Conservation (phyloP, 208 protist genomes). For the Acanthamoeba royreba region DNA sequence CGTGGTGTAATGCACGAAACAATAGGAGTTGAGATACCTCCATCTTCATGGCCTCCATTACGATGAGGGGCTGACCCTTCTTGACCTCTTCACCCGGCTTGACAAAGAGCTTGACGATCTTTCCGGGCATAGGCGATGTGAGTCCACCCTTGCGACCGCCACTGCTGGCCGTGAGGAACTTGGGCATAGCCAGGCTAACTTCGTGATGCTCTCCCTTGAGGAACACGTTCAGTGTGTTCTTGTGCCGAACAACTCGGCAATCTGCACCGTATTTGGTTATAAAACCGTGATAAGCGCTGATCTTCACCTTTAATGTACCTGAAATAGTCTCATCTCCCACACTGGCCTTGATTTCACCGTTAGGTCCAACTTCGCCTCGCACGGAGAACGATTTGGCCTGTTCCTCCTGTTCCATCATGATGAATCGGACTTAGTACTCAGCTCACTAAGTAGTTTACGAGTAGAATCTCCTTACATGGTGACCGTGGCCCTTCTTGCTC, state of each 20-base stretch:
- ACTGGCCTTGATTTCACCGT: too few relatives aligned
- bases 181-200: slow-evolving; percentile 34
- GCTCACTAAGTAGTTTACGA: background rate
- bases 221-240: slow-evolving; percentile 6
- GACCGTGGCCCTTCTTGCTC: background rate
- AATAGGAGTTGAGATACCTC: too few relatives aligned
- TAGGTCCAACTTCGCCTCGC: too few relatives aligned
- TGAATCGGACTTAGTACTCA: too few relatives aligned
- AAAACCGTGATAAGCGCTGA: too few relatives aligned
- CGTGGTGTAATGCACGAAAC: too few relatives aligned
- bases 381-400: background rate
- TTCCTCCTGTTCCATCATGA: background rate
- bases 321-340: too few relatives aligned
- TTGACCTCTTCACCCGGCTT: too few relatives aligned
- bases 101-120: slow-evolving; percentile 85
- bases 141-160: slow-evolving; percentile 47
- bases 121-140: slow-evolving; percentile 89
- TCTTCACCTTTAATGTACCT: too few relatives aligned
- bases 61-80: too few relatives aligned
- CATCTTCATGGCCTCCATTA: too few relatives aligned
- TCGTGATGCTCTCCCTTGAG: slow-evolving; percentile 27
- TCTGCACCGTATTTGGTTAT: too few relatives aligned
- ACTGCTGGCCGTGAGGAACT: background rate
- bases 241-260: background rate
- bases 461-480: background rate